These are phyloP conservation scores for Termitomyces sp. DNA, from an alignment of 1,284 basidiomycete genomes.

Conservation along the genomic window DNA sequence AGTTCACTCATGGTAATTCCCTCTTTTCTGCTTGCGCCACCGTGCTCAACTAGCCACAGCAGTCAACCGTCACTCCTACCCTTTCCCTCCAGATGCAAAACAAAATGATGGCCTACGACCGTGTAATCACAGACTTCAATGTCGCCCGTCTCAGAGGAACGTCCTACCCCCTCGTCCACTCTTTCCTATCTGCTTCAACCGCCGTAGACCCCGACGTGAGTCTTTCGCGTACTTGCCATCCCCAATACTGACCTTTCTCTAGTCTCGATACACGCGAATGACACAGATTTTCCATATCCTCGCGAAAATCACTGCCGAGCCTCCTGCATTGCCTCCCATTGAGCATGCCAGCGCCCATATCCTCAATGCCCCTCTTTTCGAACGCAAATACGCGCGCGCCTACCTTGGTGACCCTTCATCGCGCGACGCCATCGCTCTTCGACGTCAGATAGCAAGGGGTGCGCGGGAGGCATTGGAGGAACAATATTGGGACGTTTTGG, in stretches of 20 bases:
- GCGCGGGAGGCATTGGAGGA: constrained; percentile 74
- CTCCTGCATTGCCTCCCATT: constrained; percentile 61
- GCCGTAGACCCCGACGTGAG: constrained; percentile 54
- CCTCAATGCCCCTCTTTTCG: constrained; percentile 67
- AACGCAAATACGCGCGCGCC: constrained; percentile 68
- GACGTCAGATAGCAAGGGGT: constrained; percentile 69
- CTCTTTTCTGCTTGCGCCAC: neutral
- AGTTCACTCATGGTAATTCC: constrained; percentile 47
- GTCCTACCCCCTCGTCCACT: constrained; percentile 72
- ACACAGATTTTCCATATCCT: constrained; percentile 70
- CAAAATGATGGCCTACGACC: constrained; percentile 95
- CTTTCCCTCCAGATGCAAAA: constrained; percentile 77
- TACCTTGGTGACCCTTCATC: constrained; percentile 69
- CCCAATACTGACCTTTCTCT: neutral
- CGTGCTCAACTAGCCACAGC: constrained; percentile 2
- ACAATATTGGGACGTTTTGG: constrained; percentile 84
- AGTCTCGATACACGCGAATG: constrained; percentile 54
- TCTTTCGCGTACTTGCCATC: constrained; percentile 10
- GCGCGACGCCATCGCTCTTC: constrained; percentile 56
- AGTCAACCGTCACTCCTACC: constrained; percentile 51
- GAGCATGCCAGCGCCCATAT: constrained; percentile 76
- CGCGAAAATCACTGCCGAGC: constrained; percentile 65
- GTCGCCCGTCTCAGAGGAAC: constrained; percentile 64
- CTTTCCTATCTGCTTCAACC: constrained; percentile 60
- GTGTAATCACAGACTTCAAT: constrained; percentile 72